Conservation (phyloP, 2,329 filamentous ascomycete genomes). For the Calonectria fujianensis region DNA sequence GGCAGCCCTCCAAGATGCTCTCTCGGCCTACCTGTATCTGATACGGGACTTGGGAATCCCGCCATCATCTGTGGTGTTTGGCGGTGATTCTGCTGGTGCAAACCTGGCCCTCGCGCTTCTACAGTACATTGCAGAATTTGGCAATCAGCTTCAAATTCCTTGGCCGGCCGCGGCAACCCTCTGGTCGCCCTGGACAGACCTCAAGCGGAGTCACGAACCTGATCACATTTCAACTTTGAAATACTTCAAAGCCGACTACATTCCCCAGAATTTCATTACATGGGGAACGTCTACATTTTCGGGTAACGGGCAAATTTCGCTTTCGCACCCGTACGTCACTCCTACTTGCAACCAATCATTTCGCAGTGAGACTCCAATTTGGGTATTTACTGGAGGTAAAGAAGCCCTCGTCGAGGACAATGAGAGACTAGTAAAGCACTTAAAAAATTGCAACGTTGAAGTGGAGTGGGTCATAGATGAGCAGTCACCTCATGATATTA, state of each 20-base stretch:
- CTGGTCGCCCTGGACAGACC: conserved; percentile 27
- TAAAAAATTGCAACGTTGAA: background rate
- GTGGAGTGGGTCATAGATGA: conserved; percentile 13
- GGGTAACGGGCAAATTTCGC: background rate
- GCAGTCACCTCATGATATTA: conserved; percentile 18
- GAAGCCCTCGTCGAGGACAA: conserved; percentile 3
- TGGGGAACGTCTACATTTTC: conserved; percentile 12
- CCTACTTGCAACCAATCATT: background rate
- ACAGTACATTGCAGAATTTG: conserved; percentile 10
- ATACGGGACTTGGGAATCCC: background rate
- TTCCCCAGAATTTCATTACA: background rate
- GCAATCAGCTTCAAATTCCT: background rate
- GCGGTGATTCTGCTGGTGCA: conserved; percentile 24
- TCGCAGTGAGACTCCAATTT: background rate
- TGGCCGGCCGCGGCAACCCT: background rate
- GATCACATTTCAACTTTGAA: background rate
- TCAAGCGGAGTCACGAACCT: background rate
- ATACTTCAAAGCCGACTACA: background rate
- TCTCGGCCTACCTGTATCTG: conserved; percentile 15
- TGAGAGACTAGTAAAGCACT: background rate
- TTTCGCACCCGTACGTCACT: conserved; percentile 2
- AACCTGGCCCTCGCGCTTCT: conserved; percentile 16
- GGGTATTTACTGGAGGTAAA: background rate
- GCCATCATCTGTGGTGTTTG: background rate
- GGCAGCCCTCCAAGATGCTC: conserved; percentile 23